Base-by-base conservation (phyloP, 768 basidiomycete genomes). In the Tephrocybe sp. region DNA sequence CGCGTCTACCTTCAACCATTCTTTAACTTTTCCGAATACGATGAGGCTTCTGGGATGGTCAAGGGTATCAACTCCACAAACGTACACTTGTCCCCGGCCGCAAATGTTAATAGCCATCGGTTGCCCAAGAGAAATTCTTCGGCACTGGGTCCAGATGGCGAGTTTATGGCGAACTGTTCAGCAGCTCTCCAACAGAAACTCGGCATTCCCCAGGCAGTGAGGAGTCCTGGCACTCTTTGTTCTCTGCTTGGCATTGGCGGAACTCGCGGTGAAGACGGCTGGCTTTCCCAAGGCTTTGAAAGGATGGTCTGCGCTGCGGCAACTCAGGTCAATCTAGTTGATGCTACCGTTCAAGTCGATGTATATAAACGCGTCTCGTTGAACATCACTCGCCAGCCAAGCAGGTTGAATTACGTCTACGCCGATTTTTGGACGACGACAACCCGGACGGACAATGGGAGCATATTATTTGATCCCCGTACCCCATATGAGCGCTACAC, bases 281-380 rank as follows among this genome's bases (percentile, higher is more conserved):
- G 21, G 12, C 12, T 40, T 7, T 3, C 10, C 7, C 21, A 40
- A 9, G 46, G 36, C 1, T 49, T 54, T 19, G 34, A 33, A 7
- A 45, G 52, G 21, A 59, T 59, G 57, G 34, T 59, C 27, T 59
- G 57, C 27, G 57, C 57, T 15, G 34, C 54, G 3, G 42, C 57
- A 16, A 54, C 57, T 1, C 57, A 56, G 31, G 52, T 59, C 43
- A 59, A 56, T 47, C 48, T 59, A 50, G 57, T 59, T 21, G 37
- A 42, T 21, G 55, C 57, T 21, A 54, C 55, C 24, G 27, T 59
- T 21, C 18, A 38, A 16, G 43, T 50, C 9, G 40, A 54, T 30
- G 43, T 18, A 5, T 3, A 15, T 3, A 36, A 25, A 18, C 38
- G 33, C 3, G 30, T 59, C 3, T 51, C 55, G 3, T 23, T 59